A percentile compares a stretch with the other conserved stretches of the same genome.
These are phyloP conservation scores for Pholiota microspora DNA, from an alignment of 768 basidiomycete genomes.

Conservation along the genomic window DNA sequence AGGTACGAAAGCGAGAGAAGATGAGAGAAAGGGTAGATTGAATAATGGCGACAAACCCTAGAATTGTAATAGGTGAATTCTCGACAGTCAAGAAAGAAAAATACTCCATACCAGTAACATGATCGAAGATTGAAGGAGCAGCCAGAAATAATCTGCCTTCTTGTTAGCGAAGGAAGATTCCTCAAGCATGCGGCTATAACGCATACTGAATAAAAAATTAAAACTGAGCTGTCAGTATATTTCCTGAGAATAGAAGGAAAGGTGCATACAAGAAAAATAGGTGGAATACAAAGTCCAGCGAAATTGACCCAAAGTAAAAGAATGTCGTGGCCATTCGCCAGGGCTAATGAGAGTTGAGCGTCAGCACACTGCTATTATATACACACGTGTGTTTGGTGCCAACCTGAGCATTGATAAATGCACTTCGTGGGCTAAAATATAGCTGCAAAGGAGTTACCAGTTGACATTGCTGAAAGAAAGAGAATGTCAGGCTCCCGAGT, in stretches of 20 bases:
- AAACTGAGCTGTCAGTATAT: neutral
- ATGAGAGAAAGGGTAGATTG: conserved; percentile 91
- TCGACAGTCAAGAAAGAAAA: neutral
- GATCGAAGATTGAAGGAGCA: conserved; percentile 77
- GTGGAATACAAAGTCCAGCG: conserved; percentile 93
- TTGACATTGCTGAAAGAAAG: conserved; percentile 75
- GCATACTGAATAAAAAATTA: conserved; percentile 61
- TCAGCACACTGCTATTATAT: conserved; percentile 12
- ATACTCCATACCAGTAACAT: conserved; percentile 70
- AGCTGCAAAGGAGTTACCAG: conserved; percentile 87
- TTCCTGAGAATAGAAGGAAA: neutral
- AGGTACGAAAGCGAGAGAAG: conserved; percentile 89
- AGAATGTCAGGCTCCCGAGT: neutral
- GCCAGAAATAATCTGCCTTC: conserved; percentile 94
- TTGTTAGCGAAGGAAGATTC: conserved; percentile 92
- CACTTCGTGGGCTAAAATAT: conserved; percentile 88
- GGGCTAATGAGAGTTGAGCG: conserved; percentile 41
- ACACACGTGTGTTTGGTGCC: no score
- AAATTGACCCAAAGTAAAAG: conserved; percentile 93
- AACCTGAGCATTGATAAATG: conserved; percentile 81
- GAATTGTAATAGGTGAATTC: neutral
- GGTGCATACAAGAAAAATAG: conserved; percentile 93
- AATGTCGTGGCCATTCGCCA: conserved; percentile 92
- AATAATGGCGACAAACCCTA: conserved; percentile 83
- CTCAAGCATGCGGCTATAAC: conserved; percentile 95